Base-by-base conservation (phyloP, 768 basidiomycete genomes). In the Mycena latifolia region DNA sequence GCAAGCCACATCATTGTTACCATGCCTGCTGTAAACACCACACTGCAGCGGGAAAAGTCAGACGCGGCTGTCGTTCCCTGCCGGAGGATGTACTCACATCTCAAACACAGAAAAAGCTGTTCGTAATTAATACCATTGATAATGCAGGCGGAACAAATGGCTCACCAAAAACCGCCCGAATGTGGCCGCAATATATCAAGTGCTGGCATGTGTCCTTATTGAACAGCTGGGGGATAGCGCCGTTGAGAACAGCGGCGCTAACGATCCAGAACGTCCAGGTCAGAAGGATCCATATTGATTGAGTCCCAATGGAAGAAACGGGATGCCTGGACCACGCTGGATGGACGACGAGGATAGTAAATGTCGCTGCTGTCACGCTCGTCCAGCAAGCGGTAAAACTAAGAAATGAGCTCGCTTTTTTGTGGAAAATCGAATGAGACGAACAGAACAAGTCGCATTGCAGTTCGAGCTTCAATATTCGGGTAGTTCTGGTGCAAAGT, bases 321-420 rank as follows among this genome's bases (percentile, higher is more conserved):
- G 85, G 81, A 61, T 84, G 82, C 62, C 77, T 83, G 22, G 87
- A 85, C 83, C 85, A 88, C 18, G 77, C 75, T 0, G 88, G 88
- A 71, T 90, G 88, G 7, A 90, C 76, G 73, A 89, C 88, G 39
- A 89, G 80, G 43, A 89, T 74, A n/a, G 84, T 83, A 60, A 85
- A 86, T 24, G 76, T 77, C 28, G 83, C 84, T 14, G 86, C 82
- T 20, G 85, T 89, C 8, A 86, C 64, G 4, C 82, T 75, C 28
- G 89, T 90, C 89, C 89, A 91, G 69, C 83, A 87, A 3, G 87
- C 82, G 20, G 82, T 76, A 70, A 89, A 89, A 56, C 89, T 91
- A 66, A 37, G 58, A 58, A 51, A 52, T 18, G 18, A 41, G 45
- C 8, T 5, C 41, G 51, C n/a, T 52, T 1, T 33, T 27, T 31